Base-by-base conservation (phyloP, 1,139 yeast genomes). In the Yamadazyma siamensis region DNA sequence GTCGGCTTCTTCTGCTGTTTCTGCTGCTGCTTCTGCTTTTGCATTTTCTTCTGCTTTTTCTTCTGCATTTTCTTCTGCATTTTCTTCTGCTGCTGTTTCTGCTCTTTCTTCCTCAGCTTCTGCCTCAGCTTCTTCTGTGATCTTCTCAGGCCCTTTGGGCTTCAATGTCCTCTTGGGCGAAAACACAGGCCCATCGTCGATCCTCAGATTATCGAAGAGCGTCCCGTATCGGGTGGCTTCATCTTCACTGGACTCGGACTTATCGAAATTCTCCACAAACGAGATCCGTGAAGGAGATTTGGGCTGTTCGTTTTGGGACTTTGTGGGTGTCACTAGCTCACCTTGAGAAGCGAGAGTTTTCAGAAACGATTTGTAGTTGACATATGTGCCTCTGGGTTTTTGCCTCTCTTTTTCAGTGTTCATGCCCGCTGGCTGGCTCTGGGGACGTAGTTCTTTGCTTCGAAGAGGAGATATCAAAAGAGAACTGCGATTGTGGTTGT, bases 191-290 rank as follows among this genome's bases (percentile, higher is more conserved):
- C 20, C 20, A 8, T 18, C 20, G 7, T n/a, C n/a, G n/a, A n/a
- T n/a, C n/a, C n/a, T n/a, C n/a, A n/a, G n/a, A n/a, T n/a, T n/a
- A n/a, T n/a, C n/a, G n/a, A n/a, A n/a, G n/a, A n/a, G n/a, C n/a
- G n/a, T n/a, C n/a, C n/a, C n/a, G n/a, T n/a, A n/a, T n/a, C n/a
- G n/a, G n/a, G n/a, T n/a, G n/a, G n/a, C n/a, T n/a, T n/a, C n/a
- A 13, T 31, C 31, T 12, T 25, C 28, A 12, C 26, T 17, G 9
- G 27, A 21, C 5, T 56, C 56, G 0, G 59, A 50, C 14, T 41
- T 43, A 21, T 58, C 63, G 30, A 57, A 57, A 20, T 45, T 45
- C 23, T 49, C 52, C 6, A 56, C 47, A 32, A 49, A 50, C 11
- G 58, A 53, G 8, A 42, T 39, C 15, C 49, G 34, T 5, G 55